Base-by-base conservation (phyloP, 345 rosid genomes). In the Corchorus capsularis region DNA sequence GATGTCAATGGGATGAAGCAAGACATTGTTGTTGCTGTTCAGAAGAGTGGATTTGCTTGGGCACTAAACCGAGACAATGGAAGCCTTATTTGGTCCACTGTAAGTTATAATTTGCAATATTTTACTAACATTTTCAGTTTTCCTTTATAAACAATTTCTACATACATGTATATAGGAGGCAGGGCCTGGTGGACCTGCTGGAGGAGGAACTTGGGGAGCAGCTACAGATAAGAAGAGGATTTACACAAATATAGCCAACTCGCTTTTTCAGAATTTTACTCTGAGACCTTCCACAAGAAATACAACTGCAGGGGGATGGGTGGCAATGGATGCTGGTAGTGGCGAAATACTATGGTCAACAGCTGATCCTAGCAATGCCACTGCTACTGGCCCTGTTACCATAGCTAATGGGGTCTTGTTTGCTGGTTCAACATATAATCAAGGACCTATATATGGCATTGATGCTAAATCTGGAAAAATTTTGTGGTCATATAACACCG, bases 21-120 rank as follows among this genome's bases (percentile, higher is more conserved):
- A 62, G 83, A 82, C 2, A 41, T 80, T 59, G 79, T 71, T 17
- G 87, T 71, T 20, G 88, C 87, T 4, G 85, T 84, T n/a, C 89
- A 84, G 61, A 86, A 88, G 75, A 88, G 87, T 27, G 89, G 89
- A 4, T 86, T 83, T n/a, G 85, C 87, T 34, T 85, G 85, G 89
- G 88, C 87, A 62, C 69, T 88, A 8, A 84, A 85, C 54, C 80
- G 88, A 1, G 80, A 85, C 22, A 79, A 59, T 15, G 85, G 89
- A 5, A 65, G 8, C 34, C 80, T 83, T 13, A 41, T 86, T 5
- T 85, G 92, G 92, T 79, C 72, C 19, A 85, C 75, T 22, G 89
- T 86, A 73, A 77, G 83, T 45, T 45, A 45, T 1, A 45, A 9
- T 20, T 22, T 11, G 8, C 5, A 13, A 1, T 0, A 55, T 41